Base-by-base conservation (phyloP, 2,329 filamentous ascomycete species). In the Aquanectria penicillioides region DNA sequence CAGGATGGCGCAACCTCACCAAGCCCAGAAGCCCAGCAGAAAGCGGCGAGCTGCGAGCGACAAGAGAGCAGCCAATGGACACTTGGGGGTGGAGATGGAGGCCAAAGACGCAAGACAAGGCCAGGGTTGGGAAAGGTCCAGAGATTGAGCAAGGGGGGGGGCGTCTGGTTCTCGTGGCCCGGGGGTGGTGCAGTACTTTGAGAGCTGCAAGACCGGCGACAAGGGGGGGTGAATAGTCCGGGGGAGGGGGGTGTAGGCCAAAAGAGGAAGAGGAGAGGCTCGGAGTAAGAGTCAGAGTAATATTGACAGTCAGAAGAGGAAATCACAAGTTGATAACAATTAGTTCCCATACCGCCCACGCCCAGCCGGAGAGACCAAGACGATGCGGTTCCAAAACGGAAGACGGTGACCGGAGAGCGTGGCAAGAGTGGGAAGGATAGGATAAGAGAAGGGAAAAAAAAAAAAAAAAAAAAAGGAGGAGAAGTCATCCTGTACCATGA, bases 1-100 rank as follows among this genome's bases (percentile, higher is more conserved):
- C 67, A 64, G 62, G 58, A 73, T 71, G 71, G 66, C 71, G 69
- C 71, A 70, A 64, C 59, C 60, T 59, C 23, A 23, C 15, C 48
- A 51, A 51, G 36, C 48, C 48, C 26, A 33, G 26, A n/a, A n/a
- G n/a, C n/a, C n/a, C 48, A 52, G 22, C 23, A 53, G 38, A 31
- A 53, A 46, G 33, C n/a, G n/a, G n/a, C n/a, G n/a, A n/a, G n/a
- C n/a, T n/a, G n/a, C n/a, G n/a, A n/a, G n/a, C n/a, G n/a, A n/a
- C n/a, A n/a, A n/a, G n/a, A n/a, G n/a, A n/a, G n/a, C n/a, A n/a
- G n/a, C n/a, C n/a, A n/a, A n/a, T n/a, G n/a, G n/a, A n/a, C n/a
- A n/a, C n/a, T n/a, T n/a, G 50, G 46, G 22, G 33, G 46, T 51
- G 31, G 46, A 44, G 54, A 44, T 46, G 38, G 46, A 40, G 47